phyloP scores from a whole-genome alignment of 495 filamentous ascomycete species.

The Penicillium goetzii region DNA sequence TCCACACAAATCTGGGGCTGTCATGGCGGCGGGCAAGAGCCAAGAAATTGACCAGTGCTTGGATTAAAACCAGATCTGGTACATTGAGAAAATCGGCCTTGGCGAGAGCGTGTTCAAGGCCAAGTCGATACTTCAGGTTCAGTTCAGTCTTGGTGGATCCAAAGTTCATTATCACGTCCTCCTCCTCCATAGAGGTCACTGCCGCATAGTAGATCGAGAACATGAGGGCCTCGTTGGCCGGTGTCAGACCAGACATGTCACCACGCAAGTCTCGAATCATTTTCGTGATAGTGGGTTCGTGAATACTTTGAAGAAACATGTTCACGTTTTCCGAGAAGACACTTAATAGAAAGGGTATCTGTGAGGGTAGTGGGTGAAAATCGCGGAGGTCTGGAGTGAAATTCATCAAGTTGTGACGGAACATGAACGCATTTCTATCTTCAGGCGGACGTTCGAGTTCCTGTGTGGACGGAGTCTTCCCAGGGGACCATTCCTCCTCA shows the following conservation, averaged over 20 bases:
- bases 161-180: slow-evolving; percentile 55
- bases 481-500: slow-evolving; percentile 38
- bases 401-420: slow-evolving; percentile 47
- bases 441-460: slow-evolving; percentile 46
- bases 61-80: slow-evolving; percentile 44
- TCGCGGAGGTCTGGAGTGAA: slow-evolving; percentile 39
- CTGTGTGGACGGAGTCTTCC: slow-evolving; percentile 34
- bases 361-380: slow-evolving; percentile 55
- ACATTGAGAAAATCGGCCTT: slow-evolving; percentile 55
- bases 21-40: slow-evolving; percentile 52
- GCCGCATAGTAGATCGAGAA: slow-evolving; percentile 65
- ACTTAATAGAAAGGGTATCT: slow-evolving; percentile 55
- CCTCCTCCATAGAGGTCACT: slow-evolving; percentile 59
- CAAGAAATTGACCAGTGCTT: slow-evolving; percentile 55
- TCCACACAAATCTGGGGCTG: slow-evolving; percentile 54
- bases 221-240: slow-evolving; percentile 58
- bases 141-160: slow-evolving; percentile 54
- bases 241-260: slow-evolving; percentile 37
- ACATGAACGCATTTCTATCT: slow-evolving; percentile 60
- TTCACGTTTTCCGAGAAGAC: slow-evolving; percentile 60
- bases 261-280: slow-evolving; percentile 46
- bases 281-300: slow-evolving; percentile 55
- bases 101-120: slow-evolving; percentile 57
- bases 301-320: slow-evolving; percentile 49
- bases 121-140: slow-evolving; percentile 56